Base-by-base conservation (phyloP, 1,284 basidiomycete genomes). In the Ceratobasidium sp. region DNA sequence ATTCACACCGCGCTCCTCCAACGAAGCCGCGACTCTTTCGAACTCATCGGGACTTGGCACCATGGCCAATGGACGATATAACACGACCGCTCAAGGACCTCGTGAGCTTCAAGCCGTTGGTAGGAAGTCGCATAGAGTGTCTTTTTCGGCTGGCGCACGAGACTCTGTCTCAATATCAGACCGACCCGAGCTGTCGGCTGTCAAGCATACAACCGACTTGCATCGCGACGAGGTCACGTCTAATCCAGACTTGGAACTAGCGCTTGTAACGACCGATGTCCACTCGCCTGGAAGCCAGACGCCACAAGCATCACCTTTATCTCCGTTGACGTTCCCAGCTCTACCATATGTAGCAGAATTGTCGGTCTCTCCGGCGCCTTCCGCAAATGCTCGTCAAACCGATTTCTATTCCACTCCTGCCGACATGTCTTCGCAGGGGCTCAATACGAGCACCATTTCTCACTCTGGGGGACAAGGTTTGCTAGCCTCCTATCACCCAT, bases 1-100 rank as follows among this genome's bases (percentile, higher is more conserved):
- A 13, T 73, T 47, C 47, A 73, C 68, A 15, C 68, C 68, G 26
- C 68, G 68, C 28, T 73, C 68, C 28, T 73, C 68, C 42, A 49
- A 61, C 45, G 68, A 73, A 47, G 54, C 28, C 8, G 53, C 56
- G 23, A 73, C 68, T 26, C 56, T 73, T 23, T 73, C 68, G 15
- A 61, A 61, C 42, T 45, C 56, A 15, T 73, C 68, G 1, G 68
- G 53, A 20, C 54, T 39, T 37, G 39, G 15, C 33, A 45, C 68
- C 23, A 13, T 26, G 17, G 42, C 56, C 20, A 61, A 73, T 37
- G 26, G 23, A 28, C 56, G 4, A 3, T 56, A 31, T 49, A 56
- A 61, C 28, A 73, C 49, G 10, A 28, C 35, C 17, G 23, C 31
- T 39, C 17, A 31, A 39, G 33, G 31, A n/a, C 10, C 37, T 47